These are phyloP conservation scores for Arabidopsis suecica DNA, from an alignment of 345 rosid species.

Conservation along the genomic window DNA sequence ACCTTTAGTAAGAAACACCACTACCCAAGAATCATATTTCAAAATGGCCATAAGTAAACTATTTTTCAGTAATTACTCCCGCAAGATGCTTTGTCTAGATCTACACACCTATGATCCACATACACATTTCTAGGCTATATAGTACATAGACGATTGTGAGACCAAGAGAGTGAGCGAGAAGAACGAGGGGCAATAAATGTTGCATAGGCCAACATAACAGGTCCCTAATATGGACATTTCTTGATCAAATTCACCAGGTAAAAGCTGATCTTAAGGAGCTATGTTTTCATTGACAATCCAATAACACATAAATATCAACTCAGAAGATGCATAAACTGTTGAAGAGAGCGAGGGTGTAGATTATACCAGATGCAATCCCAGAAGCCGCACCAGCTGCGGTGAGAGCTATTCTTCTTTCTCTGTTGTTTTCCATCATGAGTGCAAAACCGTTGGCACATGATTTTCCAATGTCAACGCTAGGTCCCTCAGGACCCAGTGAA, in stretches of 20 bases:
- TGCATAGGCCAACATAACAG: neutral
- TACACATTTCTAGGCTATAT: constrained; percentile 8
- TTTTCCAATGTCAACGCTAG: constrained; percentile 97
- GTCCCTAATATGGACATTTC: neutral
- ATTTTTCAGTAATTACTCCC: neutral
- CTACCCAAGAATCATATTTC: neutral
- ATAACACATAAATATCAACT: neutral
- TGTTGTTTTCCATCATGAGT: constrained; percentile 92
- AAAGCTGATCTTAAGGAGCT: neutral
- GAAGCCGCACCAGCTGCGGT: constrained; percentile 98
- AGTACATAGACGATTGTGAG: neutral
- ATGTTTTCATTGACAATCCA: constrained; percentile 9
- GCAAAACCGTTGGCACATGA: constrained; percentile 94
- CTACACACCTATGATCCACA: constrained; percentile 4
- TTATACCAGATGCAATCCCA: constrained; percentile 93
- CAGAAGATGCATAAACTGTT: neutral
- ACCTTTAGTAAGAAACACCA: constrained; percentile 16
- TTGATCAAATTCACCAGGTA: constrained; percentile 9
- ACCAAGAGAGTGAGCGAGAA: constrained; percentile 1
- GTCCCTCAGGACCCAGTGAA: constrained; percentile 98
- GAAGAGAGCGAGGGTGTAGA: neutral
- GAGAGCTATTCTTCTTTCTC: constrained; percentile 94
- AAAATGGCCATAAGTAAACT: neutral
- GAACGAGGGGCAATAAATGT: neutral
- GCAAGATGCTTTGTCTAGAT: constrained; percentile 5